phyloP scores from a whole-genome alignment of 495 filamentous ascomycete genomes.

The Glarea lozoyensis region DNA sequence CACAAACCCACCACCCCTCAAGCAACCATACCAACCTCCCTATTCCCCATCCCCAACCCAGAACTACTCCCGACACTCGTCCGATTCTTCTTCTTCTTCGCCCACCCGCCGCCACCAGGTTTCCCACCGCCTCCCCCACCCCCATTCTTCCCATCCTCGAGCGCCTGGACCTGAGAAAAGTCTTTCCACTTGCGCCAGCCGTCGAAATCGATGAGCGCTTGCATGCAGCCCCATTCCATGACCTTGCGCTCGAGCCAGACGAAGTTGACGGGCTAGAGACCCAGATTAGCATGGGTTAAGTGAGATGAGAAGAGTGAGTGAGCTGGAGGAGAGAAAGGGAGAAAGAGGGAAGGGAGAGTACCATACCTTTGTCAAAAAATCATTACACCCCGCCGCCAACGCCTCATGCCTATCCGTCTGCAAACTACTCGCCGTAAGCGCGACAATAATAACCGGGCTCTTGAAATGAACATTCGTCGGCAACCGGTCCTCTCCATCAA shows the following conservation, averaged over 20 bases:
- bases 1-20: too few species aligned
- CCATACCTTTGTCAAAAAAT: constrained; percentile 94
- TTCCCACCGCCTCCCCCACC: not conserved
- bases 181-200: constrained; percentile 98
- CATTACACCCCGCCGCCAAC: constrained; percentile 91
- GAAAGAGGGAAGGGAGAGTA: not conserved
- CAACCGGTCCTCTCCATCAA: constrained; percentile 55
- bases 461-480: constrained; percentile 72
- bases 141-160: not conserved
- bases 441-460: constrained; percentile 94
- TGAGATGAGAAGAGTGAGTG: too few species aligned
- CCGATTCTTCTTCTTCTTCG: constrained; percentile 4
- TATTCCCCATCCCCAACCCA: not conserved
- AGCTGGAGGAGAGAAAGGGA: too few species aligned
- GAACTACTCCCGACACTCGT: constrained; percentile 4
- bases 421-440: constrained; percentile 83
- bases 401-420: constrained; percentile 95
- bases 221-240: constrained; percentile 99
- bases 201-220: constrained; percentile 96
- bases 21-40: not conserved
- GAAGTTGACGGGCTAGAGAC: constrained; percentile 78
- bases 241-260: constrained; percentile 96
- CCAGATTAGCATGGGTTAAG: constrained; percentile 5
- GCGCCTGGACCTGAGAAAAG: constrained; percentile 32
- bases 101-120: too few species aligned